phyloP scores from a whole-genome alignment of 2,329 filamentous ascomycete genomes.

The Scedosporium apiospermum region DNA sequence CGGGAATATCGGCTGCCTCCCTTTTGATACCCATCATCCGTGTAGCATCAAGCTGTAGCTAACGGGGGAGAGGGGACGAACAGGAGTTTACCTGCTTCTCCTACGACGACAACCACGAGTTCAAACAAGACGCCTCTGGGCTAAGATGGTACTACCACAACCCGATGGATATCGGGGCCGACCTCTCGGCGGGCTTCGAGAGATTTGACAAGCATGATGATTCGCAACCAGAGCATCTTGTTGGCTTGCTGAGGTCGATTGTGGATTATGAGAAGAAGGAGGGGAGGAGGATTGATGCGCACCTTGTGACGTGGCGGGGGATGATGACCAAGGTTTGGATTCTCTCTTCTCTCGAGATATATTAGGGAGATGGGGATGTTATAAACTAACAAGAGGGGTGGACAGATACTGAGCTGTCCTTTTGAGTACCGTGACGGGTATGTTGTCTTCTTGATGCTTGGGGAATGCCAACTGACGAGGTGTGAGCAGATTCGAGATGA shows the following conservation, averaged over 20 bases:
- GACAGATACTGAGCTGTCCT: neutral
- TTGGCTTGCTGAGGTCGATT: slow-evolving; percentile 71
- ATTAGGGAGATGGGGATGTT: neutral
- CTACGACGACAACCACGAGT: slow-evolving; percentile 75
- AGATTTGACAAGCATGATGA: slow-evolving; percentile 78
- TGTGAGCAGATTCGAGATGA: slow-evolving; percentile 75
- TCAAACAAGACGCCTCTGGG: slow-evolving; percentile 67
- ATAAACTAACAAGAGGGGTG: neutral
- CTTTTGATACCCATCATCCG: neutral
- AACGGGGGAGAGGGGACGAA: neutral
- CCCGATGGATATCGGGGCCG: slow-evolving; percentile 57
- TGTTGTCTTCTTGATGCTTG: slow-evolving; percentile 19
- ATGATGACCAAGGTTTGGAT: slow-evolving; percentile 88
- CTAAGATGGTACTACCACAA: slow-evolving; percentile 70
- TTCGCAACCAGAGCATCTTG: slow-evolving; percentile 64
- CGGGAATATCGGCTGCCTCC: neutral
- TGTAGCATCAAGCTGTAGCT: neutral
- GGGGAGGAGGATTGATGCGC: slow-evolving; percentile 58
- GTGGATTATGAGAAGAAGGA: slow-evolving; percentile 61
- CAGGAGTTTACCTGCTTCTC: slow-evolving; percentile 91
- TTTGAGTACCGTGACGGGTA: slow-evolving; percentile 77
- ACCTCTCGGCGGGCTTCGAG: slow-evolving; percentile 74
- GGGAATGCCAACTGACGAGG: neutral
- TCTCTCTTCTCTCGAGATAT: neutral
- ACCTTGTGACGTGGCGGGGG: slow-evolving; percentile 87